A percentile compares a stretch with the other conserved stretches of the same genome.
Conservation (phyloP, 2,329 filamentous ascomycete genomes). For the Harringtonia aguacate region DNA sequence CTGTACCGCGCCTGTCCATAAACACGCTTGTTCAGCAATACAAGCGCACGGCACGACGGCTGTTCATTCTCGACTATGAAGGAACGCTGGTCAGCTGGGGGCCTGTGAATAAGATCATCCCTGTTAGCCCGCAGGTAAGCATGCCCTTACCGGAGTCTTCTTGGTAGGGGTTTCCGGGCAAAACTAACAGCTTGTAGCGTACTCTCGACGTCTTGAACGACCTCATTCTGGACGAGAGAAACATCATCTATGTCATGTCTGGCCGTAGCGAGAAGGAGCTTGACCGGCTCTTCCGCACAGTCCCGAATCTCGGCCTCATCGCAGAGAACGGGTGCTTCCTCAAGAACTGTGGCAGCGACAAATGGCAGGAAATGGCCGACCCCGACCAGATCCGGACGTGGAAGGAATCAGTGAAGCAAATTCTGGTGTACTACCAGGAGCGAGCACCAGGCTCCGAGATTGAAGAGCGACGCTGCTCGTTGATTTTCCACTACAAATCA, state of each 20-base stretch:
- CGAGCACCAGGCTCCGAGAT: slow-evolving; percentile 80
- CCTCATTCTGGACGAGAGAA: slow-evolving; percentile 66
- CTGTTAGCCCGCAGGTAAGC: slow-evolving; percentile 64
- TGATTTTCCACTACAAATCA: slow-evolving; percentile 83
- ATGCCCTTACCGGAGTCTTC: too few relatives aligned
- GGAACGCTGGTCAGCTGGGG: slow-evolving; percentile 85
- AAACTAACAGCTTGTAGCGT: slow-evolving; percentile 35
- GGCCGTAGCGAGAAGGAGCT: slow-evolving; percentile 79
- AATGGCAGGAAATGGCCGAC: slow-evolving; percentile 74
- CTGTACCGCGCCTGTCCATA: slow-evolving; percentile 74
- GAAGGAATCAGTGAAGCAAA: slow-evolving; percentile 75
- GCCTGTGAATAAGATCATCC: slow-evolving; percentile 71
- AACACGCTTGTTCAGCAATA: slow-evolving; percentile 56
- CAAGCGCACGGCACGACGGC: slow-evolving; percentile 49
- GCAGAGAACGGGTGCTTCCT: slow-evolving; percentile 93
- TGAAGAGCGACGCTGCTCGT: slow-evolving; percentile 82
- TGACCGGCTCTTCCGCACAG: slow-evolving; percentile 72
- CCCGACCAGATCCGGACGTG: slow-evolving; percentile 58
- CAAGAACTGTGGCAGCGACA: slow-evolving; percentile 53
- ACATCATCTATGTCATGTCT: slow-evolving; percentile 91
- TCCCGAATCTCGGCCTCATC: slow-evolving; percentile 78
- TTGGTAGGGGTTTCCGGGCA: too few relatives aligned
- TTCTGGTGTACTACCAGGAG: slow-evolving; percentile 82
- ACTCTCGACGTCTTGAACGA: slow-evolving; percentile 77
- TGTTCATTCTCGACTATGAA: slow-evolving; percentile 91